These are phyloP conservation scores for Penicillium sp. DNA, from an alignment of 2,329 filamentous ascomycete genomes.

Conservation along the genomic window DNA sequence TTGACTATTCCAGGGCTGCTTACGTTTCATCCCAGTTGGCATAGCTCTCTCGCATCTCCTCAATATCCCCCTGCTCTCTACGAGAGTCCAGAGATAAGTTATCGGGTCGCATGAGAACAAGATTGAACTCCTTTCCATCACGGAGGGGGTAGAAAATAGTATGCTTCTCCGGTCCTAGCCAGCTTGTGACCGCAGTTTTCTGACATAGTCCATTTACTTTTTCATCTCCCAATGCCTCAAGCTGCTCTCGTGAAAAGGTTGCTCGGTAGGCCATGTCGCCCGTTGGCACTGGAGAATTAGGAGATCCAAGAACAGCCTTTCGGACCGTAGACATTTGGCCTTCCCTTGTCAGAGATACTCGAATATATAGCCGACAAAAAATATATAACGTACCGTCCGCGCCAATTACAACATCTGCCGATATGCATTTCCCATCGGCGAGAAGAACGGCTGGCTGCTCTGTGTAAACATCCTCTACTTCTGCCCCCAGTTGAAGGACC, in stretches of 20 bases:
- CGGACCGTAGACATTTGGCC: conserved; percentile 14
- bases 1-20: neutral
- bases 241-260: conserved; percentile 36
- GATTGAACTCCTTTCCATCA: conserved; percentile 51
- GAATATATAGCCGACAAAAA: neutral
- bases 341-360: neutral
- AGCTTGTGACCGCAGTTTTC: conserved; percentile 47
- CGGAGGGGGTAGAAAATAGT: conserved; percentile 55
- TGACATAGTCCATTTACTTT: conserved; percentile 40
- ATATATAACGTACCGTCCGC: conserved; percentile 13
- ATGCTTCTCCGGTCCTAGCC: conserved; percentile 54
- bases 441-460: conserved; percentile 8
- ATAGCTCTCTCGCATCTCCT: conserved; percentile 53
- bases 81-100: conserved; percentile 21
- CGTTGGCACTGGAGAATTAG: conserved; percentile 45
- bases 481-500: conserved; percentile 5
- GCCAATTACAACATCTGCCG: conserved; percentile 15
- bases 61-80: conserved; percentile 43
- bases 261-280: conserved; percentile 58
- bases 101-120: conserved; percentile 57
- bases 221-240: conserved; percentile 37
- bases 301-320: conserved; percentile 26
- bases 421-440: conserved; percentile 1
- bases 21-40: conserved; percentile 50
- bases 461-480: conserved; percentile 3